Evolutionary conservation across 1,284 basidiomycete genomes (phyloP).

Genomic region (Ganoderma lingzhi): DNA sequence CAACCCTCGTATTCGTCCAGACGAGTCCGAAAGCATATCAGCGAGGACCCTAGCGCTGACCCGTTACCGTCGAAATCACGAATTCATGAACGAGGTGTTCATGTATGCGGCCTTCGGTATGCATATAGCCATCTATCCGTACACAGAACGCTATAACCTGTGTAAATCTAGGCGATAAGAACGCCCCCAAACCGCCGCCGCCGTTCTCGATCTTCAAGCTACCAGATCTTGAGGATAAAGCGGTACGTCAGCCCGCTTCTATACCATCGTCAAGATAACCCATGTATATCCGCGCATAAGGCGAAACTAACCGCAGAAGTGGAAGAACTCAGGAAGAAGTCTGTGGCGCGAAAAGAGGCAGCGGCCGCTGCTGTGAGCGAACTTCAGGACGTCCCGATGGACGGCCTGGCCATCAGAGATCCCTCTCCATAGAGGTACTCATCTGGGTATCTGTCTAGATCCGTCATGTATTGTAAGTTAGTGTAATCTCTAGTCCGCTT

Average conservation of each 20-base stretch:
- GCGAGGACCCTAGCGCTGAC: slow-evolving; percentile 73
- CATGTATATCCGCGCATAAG: slow-evolving; percentile 39
- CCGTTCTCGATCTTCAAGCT: slow-evolving; percentile 69
- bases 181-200: slow-evolving; percentile 41
- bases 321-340: slow-evolving; percentile 49
- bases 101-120: slow-evolving; percentile 71
- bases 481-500: slow-evolving; percentile 12
- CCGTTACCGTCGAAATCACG: slow-evolving; percentile 81
- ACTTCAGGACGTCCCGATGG: slow-evolving; percentile 39
- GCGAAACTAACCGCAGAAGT: slow-evolving; percentile 58
- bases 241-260: slow-evolving; percentile 49
- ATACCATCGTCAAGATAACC: not conserved
- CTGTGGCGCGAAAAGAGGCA: slow-evolving; percentile 34
- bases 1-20: slow-evolving; percentile 41
- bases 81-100: slow-evolving; percentile 84
- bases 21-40: slow-evolving; percentile 77
- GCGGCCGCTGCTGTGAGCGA: slow-evolving; percentile 23
- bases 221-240: slow-evolving; percentile 64
- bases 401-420: slow-evolving; percentile 24
- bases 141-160: slow-evolving; percentile 12
- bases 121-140: slow-evolving; percentile 26
- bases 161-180: slow-evolving; percentile 50
- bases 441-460: not conserved
- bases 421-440: slow-evolving; percentile 5
- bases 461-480: slow-evolving; percentile 25